Conservation (phyloP, 495 filamentous ascomycete species). For the Lophiotrema nucula region DNA sequence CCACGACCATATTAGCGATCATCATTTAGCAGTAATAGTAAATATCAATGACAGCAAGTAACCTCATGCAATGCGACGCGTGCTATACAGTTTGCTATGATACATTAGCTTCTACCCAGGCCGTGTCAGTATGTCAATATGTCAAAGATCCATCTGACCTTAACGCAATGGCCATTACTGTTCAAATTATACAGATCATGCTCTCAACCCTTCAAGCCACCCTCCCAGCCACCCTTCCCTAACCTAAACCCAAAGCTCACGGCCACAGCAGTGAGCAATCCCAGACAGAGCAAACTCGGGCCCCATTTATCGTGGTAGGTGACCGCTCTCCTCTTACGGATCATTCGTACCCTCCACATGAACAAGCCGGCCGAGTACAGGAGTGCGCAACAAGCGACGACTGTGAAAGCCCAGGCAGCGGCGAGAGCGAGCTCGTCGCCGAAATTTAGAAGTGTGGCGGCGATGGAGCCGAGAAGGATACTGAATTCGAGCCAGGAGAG, state of each 20-base stretch:
- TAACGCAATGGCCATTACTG: neutral
- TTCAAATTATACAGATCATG: neutral
- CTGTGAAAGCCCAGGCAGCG: slow-evolving; percentile 75
- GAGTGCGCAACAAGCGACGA: slow-evolving; percentile 71
- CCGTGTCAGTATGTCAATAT: no score
- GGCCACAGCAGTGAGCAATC: slow-evolving; percentile 68
- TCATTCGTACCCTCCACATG: slow-evolving; percentile 80
- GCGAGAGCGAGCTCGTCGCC: slow-evolving; percentile 53
- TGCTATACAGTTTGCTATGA: no score
- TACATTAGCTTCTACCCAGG: no score
- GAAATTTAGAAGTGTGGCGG: slow-evolving; percentile 90
- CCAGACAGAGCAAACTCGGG: slow-evolving; percentile 72
- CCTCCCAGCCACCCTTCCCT: slow-evolving; percentile 36
- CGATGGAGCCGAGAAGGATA: slow-evolving; percentile 89
- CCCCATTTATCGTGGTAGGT: slow-evolving; percentile 89
- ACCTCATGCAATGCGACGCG: no score
- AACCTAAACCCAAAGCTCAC: slow-evolving; percentile 73
- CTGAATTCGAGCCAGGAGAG: slow-evolving; percentile 96
- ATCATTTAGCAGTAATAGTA: no score
- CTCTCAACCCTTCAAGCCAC: slow-evolving; percentile 35
- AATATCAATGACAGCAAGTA: no score
- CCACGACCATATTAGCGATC: no score
- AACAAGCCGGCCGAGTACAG: slow-evolving; percentile 80
- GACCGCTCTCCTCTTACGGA: slow-evolving; percentile 74
- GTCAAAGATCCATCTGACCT: no score